Percentiles rank a stretch among this genome's conserved stretches.
phyloP scores from a whole-genome alignment of 2,329 filamentous ascomycete species.

The Cyphellophora europaea region DNA sequence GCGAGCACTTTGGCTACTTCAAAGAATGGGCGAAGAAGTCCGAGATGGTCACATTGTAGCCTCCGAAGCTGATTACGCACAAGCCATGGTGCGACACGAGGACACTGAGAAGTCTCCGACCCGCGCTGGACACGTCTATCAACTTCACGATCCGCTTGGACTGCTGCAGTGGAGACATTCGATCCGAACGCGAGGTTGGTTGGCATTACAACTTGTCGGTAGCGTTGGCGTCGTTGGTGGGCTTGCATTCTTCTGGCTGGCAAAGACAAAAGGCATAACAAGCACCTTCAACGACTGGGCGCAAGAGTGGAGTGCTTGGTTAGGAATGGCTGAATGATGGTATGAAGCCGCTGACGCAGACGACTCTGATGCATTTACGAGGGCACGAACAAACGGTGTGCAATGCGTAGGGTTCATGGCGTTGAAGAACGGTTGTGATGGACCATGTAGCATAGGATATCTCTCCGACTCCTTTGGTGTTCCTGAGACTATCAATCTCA shows the following conservation, averaged over 20 bases:
- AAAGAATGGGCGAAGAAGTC: slow-evolving; percentile 57
- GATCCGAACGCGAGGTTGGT: slow-evolving; percentile 54
- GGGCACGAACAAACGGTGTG: too few relatives aligned
- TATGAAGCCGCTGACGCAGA: background rate
- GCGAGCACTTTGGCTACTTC: slow-evolving; percentile 59
- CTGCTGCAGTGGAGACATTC: slow-evolving; percentile 61
- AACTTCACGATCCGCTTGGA: slow-evolving; percentile 68
- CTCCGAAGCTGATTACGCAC: slow-evolving; percentile 25
- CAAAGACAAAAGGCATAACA: slow-evolving; percentile 30
- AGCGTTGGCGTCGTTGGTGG: slow-evolving; percentile 67
- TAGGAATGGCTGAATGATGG: slow-evolving; percentile 9
- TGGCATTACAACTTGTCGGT: slow-evolving; percentile 64
- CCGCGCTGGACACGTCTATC: slow-evolving; percentile 11
- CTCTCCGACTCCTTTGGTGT: too few relatives aligned
- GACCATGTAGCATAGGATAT: too few relatives aligned
- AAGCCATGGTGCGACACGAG: slow-evolving; percentile 17
- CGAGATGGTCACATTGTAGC: slow-evolving; percentile 55
- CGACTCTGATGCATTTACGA: too few relatives aligned
- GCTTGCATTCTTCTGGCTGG: slow-evolving; percentile 56
- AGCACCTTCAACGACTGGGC: slow-evolving; percentile 15
- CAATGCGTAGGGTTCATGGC: too few relatives aligned
- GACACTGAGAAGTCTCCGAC: background rate
- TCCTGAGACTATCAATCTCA: too few relatives aligned
- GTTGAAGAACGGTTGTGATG: too few relatives aligned
- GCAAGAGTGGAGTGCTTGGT: slow-evolving; percentile 11